Evolutionary conservation across 148 eudicot genomes (phyloP), one percentile per base, ranked within the genome.

Genomic region (Arctostaphylos glauca): DNA sequence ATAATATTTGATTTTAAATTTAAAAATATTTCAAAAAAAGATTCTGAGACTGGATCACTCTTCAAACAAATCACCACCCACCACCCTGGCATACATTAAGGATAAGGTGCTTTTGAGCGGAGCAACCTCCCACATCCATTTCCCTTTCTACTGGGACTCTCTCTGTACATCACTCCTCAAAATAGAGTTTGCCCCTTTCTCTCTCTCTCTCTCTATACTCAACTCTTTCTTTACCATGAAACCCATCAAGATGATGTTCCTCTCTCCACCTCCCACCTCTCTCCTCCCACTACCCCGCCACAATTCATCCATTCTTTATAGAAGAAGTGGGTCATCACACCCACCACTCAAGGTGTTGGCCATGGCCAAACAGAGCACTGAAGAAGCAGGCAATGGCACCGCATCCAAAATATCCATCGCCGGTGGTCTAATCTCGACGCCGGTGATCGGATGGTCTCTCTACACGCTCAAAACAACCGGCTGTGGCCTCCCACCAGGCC

Each of bases 401-500:
- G 43, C 84, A 3, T 93, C 87, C 76, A 89, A 86, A 71, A 84
- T 68, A n/a, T 97, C 96, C 71, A 92, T 94, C 43, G 91, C 53
- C 1, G 91, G 92, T 0, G 99, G 99, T 9, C 48, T 96, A 58
- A 81, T 96, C 62, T 86, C 99, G 0, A 78, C 88, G 1, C 98
- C 96, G 10, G 95, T 96, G 25, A 96, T 96, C 8, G 97, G 88
- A 2, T 96, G 98, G 99, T 94, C 99, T 2, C 93, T 96, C 5
- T 96, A 87, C 92, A 91, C 99, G 1, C 96, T 96, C 25, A 96
- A 96, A 85, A 94, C 96, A 3, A 96, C 99, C 0, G 99, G 99
- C n/a, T 96, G 99, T 48, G 99, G 99, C 21, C 93, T 96, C 6
- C 99, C 99, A 6, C 99, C 99, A 0, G 98, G 99, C 2, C 98